Evolutionary conservation across 169 alveolate genomes (phyloP), one percentile per base, ranked within the genome.

Genomic region (Ichthyophthirius multifiliis): DNA sequence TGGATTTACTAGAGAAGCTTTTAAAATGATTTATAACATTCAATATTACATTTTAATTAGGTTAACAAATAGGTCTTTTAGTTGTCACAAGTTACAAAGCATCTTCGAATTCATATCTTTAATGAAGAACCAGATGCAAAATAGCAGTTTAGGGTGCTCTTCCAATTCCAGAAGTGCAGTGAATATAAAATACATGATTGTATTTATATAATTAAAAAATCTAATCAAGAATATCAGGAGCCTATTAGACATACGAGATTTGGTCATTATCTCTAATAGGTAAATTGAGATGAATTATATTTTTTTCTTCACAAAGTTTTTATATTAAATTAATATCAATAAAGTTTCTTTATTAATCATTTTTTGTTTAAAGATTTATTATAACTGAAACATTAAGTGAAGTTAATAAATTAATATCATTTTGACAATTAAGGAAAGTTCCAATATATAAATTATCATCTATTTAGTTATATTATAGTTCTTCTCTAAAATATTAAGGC

Each of bases 91-190:
- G n/a, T n/a, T n/a, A n/a, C n/a, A n/a, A n/a, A n/a, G n/a, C n/a
- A n/a, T n/a, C n/a, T n/a, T n/a, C n/a, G n/a, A n/a, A n/a, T n/a
- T n/a, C n/a, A n/a, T n/a, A n/a, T n/a, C n/a, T n/a, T n/a, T n/a
- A n/a, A 55, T 82, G 74, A 43, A 83, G 79, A 44, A 82, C 76
- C 44, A 87, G 71, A 74, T 87, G 83, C n/a, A 83, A 47, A n/a
- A 78, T 74, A 43, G 83, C 88, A 16, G 82, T 80, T 3, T 88
- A 65, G 44, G 92, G 75, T 31, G 89, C 87, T 62, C 92, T 87
- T 31, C 88, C 83, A 47, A 87, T 87, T 32, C 92, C 92, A 15
- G 92, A 87, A 27, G 92, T 87, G 45, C 92, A 87, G 81, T 87
- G 92, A 15, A 87, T 86, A 87, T 87, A 87, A 47, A 87, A 82